phyloP scores from a whole-genome alignment of 768 basidiomycete genomes.

The Tephrocybe sp. region DNA sequence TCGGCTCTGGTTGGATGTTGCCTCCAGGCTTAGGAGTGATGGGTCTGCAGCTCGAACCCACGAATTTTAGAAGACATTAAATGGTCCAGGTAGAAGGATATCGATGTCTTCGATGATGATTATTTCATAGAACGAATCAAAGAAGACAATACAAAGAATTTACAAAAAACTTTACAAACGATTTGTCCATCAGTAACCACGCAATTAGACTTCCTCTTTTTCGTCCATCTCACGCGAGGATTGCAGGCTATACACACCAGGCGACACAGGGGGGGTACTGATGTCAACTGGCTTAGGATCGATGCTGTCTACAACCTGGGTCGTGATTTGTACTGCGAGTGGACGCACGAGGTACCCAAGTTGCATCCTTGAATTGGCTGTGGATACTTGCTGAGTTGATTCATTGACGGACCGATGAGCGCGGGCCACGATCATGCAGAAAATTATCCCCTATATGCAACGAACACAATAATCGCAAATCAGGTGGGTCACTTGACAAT shows the following conservation, averaged over 20 bases:
- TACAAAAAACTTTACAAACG: not conserved
- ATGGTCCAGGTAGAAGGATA: too few species aligned
- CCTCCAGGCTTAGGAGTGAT: too few species aligned
- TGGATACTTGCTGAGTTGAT: slow-evolving; percentile 3
- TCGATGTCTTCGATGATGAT: too few species aligned
- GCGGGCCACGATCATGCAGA: slow-evolving; percentile 23
- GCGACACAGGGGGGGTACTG: slow-evolving; percentile 15
- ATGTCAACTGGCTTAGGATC: slow-evolving; percentile 11
- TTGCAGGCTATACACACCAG: slow-evolving; percentile 9
- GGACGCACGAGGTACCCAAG: slow-evolving; percentile 10
- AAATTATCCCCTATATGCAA: slow-evolving; percentile 20
- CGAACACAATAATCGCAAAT: not conserved
- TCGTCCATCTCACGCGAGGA: not conserved
- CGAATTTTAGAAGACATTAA: too few species aligned
- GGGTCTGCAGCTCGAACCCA: too few species aligned
- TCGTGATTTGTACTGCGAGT: slow-evolving; percentile 19
- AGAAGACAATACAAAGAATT: not conserved
- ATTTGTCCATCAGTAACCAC: not conserved
- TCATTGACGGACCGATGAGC: slow-evolving; percentile 15
- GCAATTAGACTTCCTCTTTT: not conserved
- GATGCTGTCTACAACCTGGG: slow-evolving; percentile 12
- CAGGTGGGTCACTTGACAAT: not conserved
- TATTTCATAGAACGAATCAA: not conserved
- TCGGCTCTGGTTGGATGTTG: too few species aligned
- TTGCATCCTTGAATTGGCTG: slow-evolving; percentile 11